Evolutionary conservation across 108 stramenopile species (phyloP).

Genomic region (Skeletonema costatum): DNA sequence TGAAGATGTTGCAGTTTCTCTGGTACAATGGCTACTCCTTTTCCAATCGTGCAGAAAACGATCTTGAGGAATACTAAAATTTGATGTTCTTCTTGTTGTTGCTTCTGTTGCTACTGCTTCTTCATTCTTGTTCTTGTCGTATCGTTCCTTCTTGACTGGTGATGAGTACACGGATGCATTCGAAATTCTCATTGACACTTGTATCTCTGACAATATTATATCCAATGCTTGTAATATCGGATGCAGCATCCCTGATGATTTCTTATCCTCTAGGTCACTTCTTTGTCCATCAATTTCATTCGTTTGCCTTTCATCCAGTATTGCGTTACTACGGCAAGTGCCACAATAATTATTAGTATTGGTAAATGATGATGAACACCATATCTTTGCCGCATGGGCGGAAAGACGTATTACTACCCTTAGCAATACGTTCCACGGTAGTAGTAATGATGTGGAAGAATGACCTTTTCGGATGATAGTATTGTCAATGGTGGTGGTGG

Average conservation of each 20-base stretch:
- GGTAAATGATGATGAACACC: neutral
- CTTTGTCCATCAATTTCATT: neutral
- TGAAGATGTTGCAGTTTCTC: neutral
- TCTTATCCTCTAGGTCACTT: neutral
- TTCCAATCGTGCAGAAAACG: constrained; percentile 22
- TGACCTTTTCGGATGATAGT: neutral
- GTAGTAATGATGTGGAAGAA: neutral
- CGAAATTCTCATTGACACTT: constrained; percentile 6
- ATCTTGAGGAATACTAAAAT: neutral
- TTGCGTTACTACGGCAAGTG: neutral
- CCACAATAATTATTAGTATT: neutral
- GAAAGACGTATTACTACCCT: constrained; percentile 38
- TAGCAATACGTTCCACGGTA: constrained; percentile 43
- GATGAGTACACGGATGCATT: neutral
- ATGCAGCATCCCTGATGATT: constrained; percentile 5
- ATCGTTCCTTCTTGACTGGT: neutral
- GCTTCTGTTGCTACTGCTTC: neutral
- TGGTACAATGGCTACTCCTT: constrained; percentile 2
- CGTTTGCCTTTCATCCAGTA: neutral
- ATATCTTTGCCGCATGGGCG: constrained; percentile 15
- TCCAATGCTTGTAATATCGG: constrained; percentile 25
- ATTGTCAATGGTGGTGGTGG: neutral
- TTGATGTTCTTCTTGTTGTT: neutral
- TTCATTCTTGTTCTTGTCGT: neutral
- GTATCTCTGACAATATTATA: constrained; percentile 24